Evolutionary conservation across 352 stramenopile genomes (phyloP).

Genomic region (Phytophthora pinifolia): DNA sequence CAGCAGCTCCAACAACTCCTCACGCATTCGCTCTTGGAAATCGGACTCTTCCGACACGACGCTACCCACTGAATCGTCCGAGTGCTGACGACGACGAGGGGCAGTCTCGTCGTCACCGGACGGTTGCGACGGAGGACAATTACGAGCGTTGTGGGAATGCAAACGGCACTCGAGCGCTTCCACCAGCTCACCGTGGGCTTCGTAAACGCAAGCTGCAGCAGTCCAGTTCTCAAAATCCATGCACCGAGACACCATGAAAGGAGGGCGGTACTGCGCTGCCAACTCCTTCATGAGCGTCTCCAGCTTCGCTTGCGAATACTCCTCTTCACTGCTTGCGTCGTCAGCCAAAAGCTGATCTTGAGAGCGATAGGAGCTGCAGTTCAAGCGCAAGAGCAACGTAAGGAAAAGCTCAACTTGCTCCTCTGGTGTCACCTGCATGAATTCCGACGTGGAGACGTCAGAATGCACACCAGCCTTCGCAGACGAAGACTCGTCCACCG

Average conservation of each 20-base stretch:
- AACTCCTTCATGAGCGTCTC: slow-evolving; percentile 58
- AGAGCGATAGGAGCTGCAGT: slow-evolving; percentile 21
- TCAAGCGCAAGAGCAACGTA: slow-evolving; percentile 64
- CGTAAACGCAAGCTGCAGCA: slow-evolving; percentile 72
- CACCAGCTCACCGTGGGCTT: slow-evolving; percentile 78
- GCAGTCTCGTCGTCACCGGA: slow-evolving; percentile 4
- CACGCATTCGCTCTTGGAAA: slow-evolving; percentile 54
- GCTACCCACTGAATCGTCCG: slow-evolving; percentile 23
- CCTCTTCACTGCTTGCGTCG: slow-evolving; percentile 7
- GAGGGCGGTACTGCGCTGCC: slow-evolving; percentile 67
- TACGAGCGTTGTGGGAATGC: slow-evolving; percentile 55
- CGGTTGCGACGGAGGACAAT: slow-evolving; percentile 1
- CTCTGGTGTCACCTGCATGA: slow-evolving; percentile 36
- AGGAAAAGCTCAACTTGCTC: slow-evolving; percentile 81
- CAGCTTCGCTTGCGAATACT: slow-evolving; percentile 53
- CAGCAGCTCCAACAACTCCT: slow-evolving; percentile 66
- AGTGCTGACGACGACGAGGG: slow-evolving; percentile 38
- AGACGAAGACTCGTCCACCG: slow-evolving; percentile 5
- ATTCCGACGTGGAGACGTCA: slow-evolving; percentile 53
- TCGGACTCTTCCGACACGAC: slow-evolving; percentile 39
- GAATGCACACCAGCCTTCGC: slow-evolving; percentile 18
- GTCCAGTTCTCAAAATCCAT: slow-evolving; percentile 85
- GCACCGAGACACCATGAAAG: slow-evolving; percentile 75
- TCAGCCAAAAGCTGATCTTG: neutral
- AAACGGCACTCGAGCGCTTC: slow-evolving; percentile 84